phyloP scores from a whole-genome alignment of 1,139 yeast genomes.

The Yamadazyma buinensis region DNA sequence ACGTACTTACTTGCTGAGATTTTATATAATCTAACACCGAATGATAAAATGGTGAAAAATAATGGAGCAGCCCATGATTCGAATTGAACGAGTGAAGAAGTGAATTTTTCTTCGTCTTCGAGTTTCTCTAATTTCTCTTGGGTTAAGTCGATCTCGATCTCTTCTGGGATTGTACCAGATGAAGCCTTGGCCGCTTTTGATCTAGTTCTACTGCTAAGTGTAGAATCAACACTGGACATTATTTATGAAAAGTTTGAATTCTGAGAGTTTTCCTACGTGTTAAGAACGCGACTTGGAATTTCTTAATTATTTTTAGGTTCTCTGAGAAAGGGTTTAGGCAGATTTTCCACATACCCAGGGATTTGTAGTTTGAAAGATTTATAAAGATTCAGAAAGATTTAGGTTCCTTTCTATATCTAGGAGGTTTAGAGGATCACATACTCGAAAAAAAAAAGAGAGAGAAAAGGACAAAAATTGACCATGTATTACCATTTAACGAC shows the following conservation, averaged over 20 bases:
- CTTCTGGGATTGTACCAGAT: slow-evolving; percentile 10
- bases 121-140: slow-evolving; percentile 26
- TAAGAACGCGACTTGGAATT: slow-evolving; percentile 3
- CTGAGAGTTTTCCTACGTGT: slow-evolving; percentile 2
- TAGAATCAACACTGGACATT: slow-evolving; percentile 5
- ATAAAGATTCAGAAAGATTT: too few species aligned
- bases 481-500: too few species aligned
- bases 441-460: too few species aligned
- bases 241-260: slow-evolving; percentile 1
- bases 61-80: slow-evolving; percentile 44
- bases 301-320: too few species aligned
- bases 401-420: too few species aligned
- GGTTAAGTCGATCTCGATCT: slow-evolving; percentile 13
- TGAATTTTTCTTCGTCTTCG: slow-evolving; percentile 29
- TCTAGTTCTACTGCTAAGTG: slow-evolving; percentile 13
- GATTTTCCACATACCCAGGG: too few species aligned
- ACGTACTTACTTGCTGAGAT: slow-evolving; percentile 49
- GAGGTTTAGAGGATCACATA: too few species aligned
- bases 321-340: too few species aligned
- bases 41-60: slow-evolving; percentile 45
- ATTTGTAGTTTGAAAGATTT: too few species aligned
- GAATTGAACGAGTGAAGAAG: slow-evolving; percentile 26
- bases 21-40: slow-evolving; percentile 50
- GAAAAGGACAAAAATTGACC: too few species aligned
- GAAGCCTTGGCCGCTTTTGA: slow-evolving; percentile 10